Evolutionary conservation across 2,329 filamentous ascomycete species (phyloP).

Genomic region (Pseudopyrenochaeta lycopersici): DNA sequence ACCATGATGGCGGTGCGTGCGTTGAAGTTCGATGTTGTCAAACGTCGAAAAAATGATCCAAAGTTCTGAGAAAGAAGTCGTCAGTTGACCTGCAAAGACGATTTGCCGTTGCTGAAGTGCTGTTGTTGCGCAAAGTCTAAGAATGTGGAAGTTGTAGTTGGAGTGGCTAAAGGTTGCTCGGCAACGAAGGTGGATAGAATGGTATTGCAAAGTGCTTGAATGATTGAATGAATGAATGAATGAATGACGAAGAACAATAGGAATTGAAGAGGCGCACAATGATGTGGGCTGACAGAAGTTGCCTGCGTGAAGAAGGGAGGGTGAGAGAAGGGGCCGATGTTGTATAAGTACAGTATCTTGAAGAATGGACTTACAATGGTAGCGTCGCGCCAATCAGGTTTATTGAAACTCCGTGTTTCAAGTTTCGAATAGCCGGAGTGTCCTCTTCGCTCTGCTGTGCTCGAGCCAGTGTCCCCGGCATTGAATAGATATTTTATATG

Average conservation of each 20-base stretch:
- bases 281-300: conserved; percentile 38
- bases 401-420: conserved; percentile 47
- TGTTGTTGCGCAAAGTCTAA: conserved; percentile 17
- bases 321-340: conserved; percentile 26
- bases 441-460: conserved; percentile 39
- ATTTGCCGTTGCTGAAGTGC: conserved; percentile 12
- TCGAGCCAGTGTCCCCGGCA: conserved; percentile 28
- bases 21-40: conserved; percentile 23
- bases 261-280: conserved; percentile 40
- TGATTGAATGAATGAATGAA: conserved; percentile 36
- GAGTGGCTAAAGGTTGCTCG: conserved; percentile 22
- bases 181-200: conserved; percentile 26
- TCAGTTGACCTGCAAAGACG: conserved; percentile 44
- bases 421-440: conserved; percentile 37
- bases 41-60: conserved; percentile 23
- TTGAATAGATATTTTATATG: conserved; percentile 43
- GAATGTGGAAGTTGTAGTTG: conserved; percentile 16
- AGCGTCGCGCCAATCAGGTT: conserved; percentile 39
- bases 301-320: conserved; percentile 41
- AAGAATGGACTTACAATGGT: conserved; percentile 40
- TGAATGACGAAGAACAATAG: conserved; percentile 45
- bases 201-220: conserved; percentile 16
- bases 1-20: conserved; percentile 46
- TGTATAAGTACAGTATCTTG: conserved; percentile 43
- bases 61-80: conserved; percentile 30